Evolutionary conservation across 257 asterid genomes (phyloP).

Genomic region (Cordia subcordata): DNA sequence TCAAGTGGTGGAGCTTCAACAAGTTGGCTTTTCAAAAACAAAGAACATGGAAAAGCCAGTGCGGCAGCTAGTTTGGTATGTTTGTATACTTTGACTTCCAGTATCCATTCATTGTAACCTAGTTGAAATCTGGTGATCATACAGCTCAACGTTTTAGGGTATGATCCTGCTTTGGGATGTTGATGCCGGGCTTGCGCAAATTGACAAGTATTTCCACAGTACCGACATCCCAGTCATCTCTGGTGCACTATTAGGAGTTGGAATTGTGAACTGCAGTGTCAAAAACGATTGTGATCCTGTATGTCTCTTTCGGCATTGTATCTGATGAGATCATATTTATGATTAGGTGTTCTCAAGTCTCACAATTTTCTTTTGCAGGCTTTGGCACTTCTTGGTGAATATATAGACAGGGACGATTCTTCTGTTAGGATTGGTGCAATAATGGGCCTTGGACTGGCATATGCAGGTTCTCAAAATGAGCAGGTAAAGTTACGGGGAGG

Average conservation of each 20-base stretch:
- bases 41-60: constrained; percentile 93
- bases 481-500: constrained; percentile 40
- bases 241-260: constrained; percentile 90
- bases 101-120: background rate
- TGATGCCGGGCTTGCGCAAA: constrained; percentile 91
- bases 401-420: constrained; percentile 69
- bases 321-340: background rate
- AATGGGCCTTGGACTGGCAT: constrained; percentile 97
- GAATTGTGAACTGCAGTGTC: constrained; percentile 77
- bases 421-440: constrained; percentile 87
- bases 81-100: constrained; percentile 3
- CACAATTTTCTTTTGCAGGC: constrained; percentile 49
- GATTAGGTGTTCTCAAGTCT: background rate
- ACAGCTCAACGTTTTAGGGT: constrained; percentile 45
- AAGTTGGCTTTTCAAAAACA: constrained; percentile 93
- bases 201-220: constrained; percentile 90
- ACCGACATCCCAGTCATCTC: constrained; percentile 66
- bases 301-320: constrained; percentile 19
- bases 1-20: constrained; percentile 66
- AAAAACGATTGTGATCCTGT: constrained; percentile 93
- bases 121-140: constrained; percentile 2
- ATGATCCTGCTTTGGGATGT: constrained; percentile 97
- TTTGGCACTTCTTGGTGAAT: constrained; percentile 77
- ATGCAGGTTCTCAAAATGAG: constrained; percentile 88
- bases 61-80: constrained; percentile 97